These are phyloP conservation scores for Rubia yunnanensis DNA, from an alignment of 257 asterid species.

Conservation along the genomic window DNA sequence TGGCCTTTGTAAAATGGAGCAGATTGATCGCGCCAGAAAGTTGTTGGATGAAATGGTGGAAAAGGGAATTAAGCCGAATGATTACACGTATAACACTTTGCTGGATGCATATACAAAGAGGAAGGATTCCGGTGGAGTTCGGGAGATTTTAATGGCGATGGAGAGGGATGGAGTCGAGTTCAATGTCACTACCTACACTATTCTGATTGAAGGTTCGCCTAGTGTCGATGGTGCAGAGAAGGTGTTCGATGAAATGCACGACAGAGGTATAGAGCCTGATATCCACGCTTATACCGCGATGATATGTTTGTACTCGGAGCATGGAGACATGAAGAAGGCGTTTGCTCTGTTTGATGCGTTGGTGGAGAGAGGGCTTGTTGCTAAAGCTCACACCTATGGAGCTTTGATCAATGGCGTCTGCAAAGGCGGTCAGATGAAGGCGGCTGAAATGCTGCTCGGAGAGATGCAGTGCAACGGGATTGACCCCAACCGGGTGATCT, in stretches of 20 bases:
- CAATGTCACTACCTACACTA: slow-evolving; percentile 57
- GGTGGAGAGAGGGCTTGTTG: slow-evolving; percentile 53
- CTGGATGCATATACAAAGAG: slow-evolving; percentile 52
- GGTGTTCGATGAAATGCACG: slow-evolving; percentile 56
- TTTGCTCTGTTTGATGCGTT: slow-evolving; percentile 62
- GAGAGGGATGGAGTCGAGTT: slow-evolving; percentile 47
- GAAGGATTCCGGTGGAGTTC: slow-evolving; percentile 36
- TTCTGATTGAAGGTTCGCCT: slow-evolving; percentile 39
- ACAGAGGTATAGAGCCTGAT: slow-evolving; percentile 46
- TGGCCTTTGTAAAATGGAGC: slow-evolving; percentile 50
- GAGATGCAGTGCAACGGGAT: slow-evolving; percentile 83
- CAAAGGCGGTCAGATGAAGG: slow-evolving; percentile 61
- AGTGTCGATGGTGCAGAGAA: slow-evolving; percentile 44
- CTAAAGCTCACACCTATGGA: slow-evolving; percentile 66
- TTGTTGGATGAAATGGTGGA: slow-evolving; percentile 44
- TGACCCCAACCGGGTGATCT: slow-evolving; percentile 47
- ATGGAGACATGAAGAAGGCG: slow-evolving; percentile 44
- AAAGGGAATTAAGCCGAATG: slow-evolving; percentile 59
- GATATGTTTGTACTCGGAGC: slow-evolving; percentile 45
- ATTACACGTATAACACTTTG: slow-evolving; percentile 55
- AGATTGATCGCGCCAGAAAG: slow-evolving; percentile 42
- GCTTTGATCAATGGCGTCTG: slow-evolving; percentile 63
- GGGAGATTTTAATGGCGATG: slow-evolving; percentile 42
- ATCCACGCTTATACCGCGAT: slow-evolving; percentile 45
- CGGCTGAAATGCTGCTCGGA: slow-evolving; percentile 44